These are phyloP conservation scores for Penicillium paneum DNA, from an alignment of 2,329 filamentous ascomycete species.

Conservation along the genomic window DNA sequence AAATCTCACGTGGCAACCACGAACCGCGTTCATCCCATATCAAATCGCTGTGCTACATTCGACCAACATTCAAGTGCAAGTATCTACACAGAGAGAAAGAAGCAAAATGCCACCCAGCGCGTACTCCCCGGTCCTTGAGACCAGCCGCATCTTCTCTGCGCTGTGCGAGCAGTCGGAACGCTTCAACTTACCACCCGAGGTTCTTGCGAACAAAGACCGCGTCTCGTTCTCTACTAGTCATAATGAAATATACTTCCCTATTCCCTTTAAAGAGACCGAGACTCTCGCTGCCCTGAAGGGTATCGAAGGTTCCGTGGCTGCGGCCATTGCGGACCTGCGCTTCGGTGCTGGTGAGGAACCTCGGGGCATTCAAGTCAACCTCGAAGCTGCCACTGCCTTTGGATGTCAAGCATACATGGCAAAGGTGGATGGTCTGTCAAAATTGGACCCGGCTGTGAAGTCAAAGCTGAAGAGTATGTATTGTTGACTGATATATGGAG, in stretches of 20 bases:
- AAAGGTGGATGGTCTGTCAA: conserved; percentile 40
- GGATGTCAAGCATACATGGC: conserved; percentile 44
- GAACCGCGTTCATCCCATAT: not conserved
- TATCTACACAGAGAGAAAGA: not conserved
- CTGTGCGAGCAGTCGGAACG: conserved; percentile 37
- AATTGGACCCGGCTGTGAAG: conserved; percentile 38
- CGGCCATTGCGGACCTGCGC: conserved; percentile 57
- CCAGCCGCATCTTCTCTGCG: conserved; percentile 36
- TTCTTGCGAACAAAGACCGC: conserved; percentile 30
- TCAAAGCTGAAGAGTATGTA: conserved; percentile 38
- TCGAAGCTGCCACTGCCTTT: conserved; percentile 42
- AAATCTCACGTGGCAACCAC: not conserved
- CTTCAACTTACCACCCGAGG: conserved; percentile 32
- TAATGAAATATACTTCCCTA: conserved; percentile 41
- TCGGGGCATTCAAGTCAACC: conserved; percentile 34
- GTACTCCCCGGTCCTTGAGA: conserved; percentile 38
- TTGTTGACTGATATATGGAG: not conserved
- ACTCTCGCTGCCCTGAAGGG: conserved; percentile 57
- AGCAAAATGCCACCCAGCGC: conserved; percentile 16
- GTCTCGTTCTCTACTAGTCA: conserved; percentile 39
- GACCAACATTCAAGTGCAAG: not conserved
- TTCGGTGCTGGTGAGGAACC: conserved; percentile 44
- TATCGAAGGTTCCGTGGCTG: conserved; percentile 58
- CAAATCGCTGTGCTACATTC: not conserved
- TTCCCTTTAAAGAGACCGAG: conserved; percentile 54